Evolutionary conservation across 2,329 filamentous ascomycete genomes (phyloP).

Genomic region (Neofusicoccum sp.): DNA sequence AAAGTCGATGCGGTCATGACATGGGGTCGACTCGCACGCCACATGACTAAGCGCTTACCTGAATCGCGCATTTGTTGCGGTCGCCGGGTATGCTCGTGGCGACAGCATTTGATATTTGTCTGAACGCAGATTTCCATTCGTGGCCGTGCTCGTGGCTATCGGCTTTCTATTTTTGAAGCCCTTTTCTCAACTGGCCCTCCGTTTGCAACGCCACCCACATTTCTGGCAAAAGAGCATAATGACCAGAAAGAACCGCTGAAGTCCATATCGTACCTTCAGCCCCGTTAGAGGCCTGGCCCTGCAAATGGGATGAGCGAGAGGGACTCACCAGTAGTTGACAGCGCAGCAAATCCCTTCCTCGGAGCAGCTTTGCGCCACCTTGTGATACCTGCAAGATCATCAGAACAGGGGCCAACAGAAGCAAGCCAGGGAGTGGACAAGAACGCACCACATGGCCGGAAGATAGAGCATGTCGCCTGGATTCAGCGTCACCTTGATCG

Average conservation of each 20-base stretch:
- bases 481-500: conserved; percentile 65
- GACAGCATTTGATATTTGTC: too few relatives aligned
- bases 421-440: background rate
- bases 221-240: conserved; percentile 51
- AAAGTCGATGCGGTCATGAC: conserved; percentile 13
- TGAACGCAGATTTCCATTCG: too few relatives aligned
- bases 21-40: background rate
- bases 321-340: conserved; percentile 67
- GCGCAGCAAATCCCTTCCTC: conserved; percentile 72
- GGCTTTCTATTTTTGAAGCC: background rate
- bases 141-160: too few relatives aligned
- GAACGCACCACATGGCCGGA: conserved; percentile 69
- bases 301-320: too few relatives aligned
- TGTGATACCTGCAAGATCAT: conserved; percentile 62
- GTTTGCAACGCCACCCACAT: conserved; percentile 23
- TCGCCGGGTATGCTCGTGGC: too few relatives aligned
- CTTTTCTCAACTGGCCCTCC: background rate
- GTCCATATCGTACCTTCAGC: conserved; percentile 68
- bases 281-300: background rate
- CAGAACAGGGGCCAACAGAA: background rate
- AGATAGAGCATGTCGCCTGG: conserved; percentile 80
- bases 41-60: too few relatives aligned
- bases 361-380: conserved; percentile 69
- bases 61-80: too few relatives aligned
- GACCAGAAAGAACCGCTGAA: conserved; percentile 69